Percentiles rank a stretch among this genome's conserved stretches.
Conservation (phyloP, 1,284 basidiomycete genomes). For the Laetiporus sulphureus region DNA sequence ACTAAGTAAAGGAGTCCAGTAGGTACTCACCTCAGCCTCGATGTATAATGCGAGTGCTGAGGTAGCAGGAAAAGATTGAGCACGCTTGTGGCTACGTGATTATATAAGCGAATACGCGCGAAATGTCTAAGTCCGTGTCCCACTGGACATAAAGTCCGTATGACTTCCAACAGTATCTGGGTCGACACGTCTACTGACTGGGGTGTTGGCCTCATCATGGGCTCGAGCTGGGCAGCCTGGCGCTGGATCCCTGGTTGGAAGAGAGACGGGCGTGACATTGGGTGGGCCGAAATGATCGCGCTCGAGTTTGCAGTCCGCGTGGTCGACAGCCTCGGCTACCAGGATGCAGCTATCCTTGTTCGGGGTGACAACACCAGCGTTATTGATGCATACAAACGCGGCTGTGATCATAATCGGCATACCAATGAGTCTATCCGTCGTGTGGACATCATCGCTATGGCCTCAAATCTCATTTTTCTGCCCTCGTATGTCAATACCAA, state of each 20-base stretch:
- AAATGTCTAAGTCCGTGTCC: too few species aligned
- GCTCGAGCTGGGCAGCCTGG: not conserved
- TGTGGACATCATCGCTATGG: not conserved
- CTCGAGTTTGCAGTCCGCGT: not conserved
- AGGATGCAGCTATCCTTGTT: not conserved
- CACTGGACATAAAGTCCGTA: too few species aligned
- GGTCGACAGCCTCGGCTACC: not conserved
- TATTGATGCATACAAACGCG: not conserved
- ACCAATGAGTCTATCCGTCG: not conserved
- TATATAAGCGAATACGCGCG: too few species aligned
- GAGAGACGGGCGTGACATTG: not conserved
- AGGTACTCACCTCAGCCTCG: too few species aligned
- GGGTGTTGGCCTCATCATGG: not conserved
- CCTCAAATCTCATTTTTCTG: too few species aligned
- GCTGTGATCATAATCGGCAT: not conserved
- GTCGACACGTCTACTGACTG: not conserved
- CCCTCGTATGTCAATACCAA: not conserved
- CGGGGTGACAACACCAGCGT: not conserved
- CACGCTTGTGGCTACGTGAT: too few species aligned
- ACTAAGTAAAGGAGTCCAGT: too few species aligned
- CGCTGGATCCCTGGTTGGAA: not conserved
- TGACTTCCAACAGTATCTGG: too few species aligned
- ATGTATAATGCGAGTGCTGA: too few species aligned
- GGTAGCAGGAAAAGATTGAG: too few species aligned
- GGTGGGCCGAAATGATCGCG: not conserved